Percentiles rank a stretch among this genome's conserved stretches.
phyloP scores from a whole-genome alignment of 2,329 filamentous ascomycete genomes.

The Blastomyces parvus region DNA sequence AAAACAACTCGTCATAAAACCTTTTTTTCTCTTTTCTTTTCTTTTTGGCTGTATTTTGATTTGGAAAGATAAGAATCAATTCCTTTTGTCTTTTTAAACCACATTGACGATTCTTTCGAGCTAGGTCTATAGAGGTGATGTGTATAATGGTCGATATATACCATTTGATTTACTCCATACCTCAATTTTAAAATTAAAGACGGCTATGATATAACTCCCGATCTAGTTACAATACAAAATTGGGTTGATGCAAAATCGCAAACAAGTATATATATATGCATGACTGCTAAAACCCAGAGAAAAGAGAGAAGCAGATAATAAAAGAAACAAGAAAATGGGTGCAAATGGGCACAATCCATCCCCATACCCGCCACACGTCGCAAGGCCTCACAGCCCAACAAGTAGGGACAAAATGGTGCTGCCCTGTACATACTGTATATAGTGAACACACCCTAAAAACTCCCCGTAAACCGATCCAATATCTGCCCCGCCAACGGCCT shows the following conservation, averaged over 20 bases:
- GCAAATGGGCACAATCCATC: not conserved
- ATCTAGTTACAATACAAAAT: not conserved
- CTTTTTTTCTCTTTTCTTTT: not conserved
- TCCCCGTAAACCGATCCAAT: conserved; percentile 25
- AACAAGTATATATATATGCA: not conserved
- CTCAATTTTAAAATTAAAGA: not conserved
- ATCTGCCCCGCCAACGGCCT: conserved; percentile 21
- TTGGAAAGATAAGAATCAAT: not conserved
- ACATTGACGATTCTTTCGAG: not conserved
- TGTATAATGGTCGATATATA: not conserved
- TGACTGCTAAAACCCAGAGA: not conserved
- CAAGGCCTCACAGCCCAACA: not conserved
- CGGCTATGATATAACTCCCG: not conserved
- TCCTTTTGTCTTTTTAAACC: not conserved
- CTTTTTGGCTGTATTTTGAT: not conserved
- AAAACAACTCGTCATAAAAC: not conserved
- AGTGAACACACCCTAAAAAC: conserved; percentile 17
- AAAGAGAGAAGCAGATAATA: not conserved
- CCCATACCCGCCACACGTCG: not conserved
- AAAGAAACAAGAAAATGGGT: not conserved
- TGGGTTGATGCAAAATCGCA: not conserved
- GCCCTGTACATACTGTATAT: not conserved
- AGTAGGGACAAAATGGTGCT: not conserved
- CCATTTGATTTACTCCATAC: not conserved
- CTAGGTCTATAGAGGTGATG: not conserved